Evolutionary conservation across 2,329 filamentous ascomycete species (phyloP), one percentile per base, ranked within the genome.

Genomic region (Beauveria rudraprayagi): DNA sequence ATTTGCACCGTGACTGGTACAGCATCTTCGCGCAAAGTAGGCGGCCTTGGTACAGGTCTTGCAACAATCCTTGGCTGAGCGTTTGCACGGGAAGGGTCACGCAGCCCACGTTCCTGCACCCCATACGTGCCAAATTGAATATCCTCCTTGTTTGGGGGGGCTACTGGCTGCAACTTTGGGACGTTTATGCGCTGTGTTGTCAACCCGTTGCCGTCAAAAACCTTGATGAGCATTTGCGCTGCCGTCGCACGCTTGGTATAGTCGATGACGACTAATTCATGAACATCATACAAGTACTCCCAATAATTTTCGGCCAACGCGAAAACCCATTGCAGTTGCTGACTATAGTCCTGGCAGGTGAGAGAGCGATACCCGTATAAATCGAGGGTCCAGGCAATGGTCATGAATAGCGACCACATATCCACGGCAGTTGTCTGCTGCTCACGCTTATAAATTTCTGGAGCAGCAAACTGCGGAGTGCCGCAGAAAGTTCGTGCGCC

Each of bases 161-260:
- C 34, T 1, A 14, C 34, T 11, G 34, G 34, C 34, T 5, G 34
- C 11, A 37, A 37, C 34, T 37, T 37, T 14, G 34, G 34, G 11
- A 37, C 34, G 34, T 37, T 14, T 5, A 37, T 37, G 11, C 11
- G 34, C 34, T 14, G 34, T 37, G 34, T 37, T 37, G 34, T 37
- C 34, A 37, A 37, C 34, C 34, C 34, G 24, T 24, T 16, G 54
- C 54, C 26, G 11, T 47, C 5, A 28, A 47, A 56, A 19, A 22
- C 6, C 5, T 56, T 37, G 43, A 48, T 14, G 3, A 56, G 54
- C 54, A 56, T 48, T n/a, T 56, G 54, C 3, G 54, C 54, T 16
- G 54, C 54, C 19, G 54, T 37, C 10, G 54, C 54, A 22, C 54
- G 54, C 5, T 40, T 37, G 17, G 9, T 3, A 16, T 17, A 14